phyloP scores from a whole-genome alignment of 345 rosid species.

The Erucastrum elatum region DNA sequence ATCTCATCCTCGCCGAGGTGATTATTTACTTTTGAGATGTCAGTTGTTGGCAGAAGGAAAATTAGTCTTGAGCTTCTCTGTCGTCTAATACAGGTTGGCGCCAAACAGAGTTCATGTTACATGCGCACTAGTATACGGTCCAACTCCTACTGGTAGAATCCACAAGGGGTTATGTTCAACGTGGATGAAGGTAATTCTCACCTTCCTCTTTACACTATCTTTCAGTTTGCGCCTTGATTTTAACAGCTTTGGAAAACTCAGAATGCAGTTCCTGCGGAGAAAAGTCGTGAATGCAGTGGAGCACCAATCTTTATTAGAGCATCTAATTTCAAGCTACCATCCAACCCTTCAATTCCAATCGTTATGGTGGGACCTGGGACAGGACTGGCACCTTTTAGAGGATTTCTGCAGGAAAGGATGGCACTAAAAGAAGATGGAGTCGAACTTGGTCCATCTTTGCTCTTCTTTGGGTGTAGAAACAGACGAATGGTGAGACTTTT shows the following conservation, averaged over 20 bases:
- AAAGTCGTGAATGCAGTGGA: conserved; percentile 56
- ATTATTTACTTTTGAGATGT: background rate
- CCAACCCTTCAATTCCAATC: conserved; percentile 51
- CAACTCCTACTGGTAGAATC: conserved; percentile 78
- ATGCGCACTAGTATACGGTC: conserved; percentile 81
- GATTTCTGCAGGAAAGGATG: conserved; percentile 80
- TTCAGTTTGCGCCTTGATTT: background rate
- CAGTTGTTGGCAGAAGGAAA: background rate
- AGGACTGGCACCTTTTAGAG: conserved; percentile 77
- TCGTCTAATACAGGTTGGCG: conserved; percentile 52
- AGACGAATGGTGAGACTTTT: conserved; percentile 57
- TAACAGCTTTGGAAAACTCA: conserved; percentile 33
- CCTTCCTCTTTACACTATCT: background rate
- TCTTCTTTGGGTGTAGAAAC: conserved; percentile 96
- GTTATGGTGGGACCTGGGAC: conserved; percentile 76
- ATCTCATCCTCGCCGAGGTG: conserved; percentile 96
- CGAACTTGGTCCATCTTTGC: conserved; percentile 66
- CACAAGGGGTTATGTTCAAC: conserved; percentile 96
- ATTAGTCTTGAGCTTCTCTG: background rate
- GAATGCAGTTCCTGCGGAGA: conserved; percentile 59
- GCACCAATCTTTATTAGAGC: conserved; percentile 63
- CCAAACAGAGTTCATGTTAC: conserved; percentile 85
- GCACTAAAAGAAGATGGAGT: conserved; percentile 77
- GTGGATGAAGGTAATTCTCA: conserved; percentile 78
- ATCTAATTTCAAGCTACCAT: conserved; percentile 65